Conservation (phyloP, 2,329 filamentous ascomycete genomes). For the Epichloe sp. region DNA sequence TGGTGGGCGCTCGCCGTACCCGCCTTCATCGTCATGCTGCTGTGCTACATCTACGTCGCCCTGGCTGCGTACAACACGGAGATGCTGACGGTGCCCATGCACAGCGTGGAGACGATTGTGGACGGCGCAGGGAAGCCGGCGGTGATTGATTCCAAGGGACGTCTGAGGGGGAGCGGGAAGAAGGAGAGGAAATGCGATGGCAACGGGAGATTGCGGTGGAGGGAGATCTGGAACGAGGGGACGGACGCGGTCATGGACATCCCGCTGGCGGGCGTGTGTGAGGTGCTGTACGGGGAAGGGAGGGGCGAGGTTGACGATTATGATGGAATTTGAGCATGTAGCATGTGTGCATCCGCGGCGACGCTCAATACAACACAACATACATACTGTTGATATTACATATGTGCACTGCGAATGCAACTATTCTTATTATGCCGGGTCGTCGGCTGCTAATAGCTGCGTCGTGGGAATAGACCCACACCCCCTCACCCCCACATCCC, state of each 20-base stretch:
- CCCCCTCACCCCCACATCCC: neutral
- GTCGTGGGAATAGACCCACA: neutral
- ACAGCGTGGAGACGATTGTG: constrained; percentile 75
- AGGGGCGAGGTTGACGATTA: constrained; percentile 11
- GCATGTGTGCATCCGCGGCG: too few relatives aligned
- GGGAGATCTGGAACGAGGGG: constrained; percentile 72
- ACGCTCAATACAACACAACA: too few relatives aligned
- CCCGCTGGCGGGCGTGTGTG: constrained; percentile 85
- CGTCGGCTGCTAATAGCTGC: neutral
- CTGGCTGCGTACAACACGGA: constrained; percentile 84
- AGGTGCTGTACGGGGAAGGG: constrained; percentile 71
- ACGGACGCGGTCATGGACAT: constrained; percentile 98
- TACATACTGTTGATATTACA: too few relatives aligned
- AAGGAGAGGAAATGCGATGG: constrained; percentile 24
- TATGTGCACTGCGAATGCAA: too few relatives aligned
- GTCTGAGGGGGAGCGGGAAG: constrained; percentile 25
- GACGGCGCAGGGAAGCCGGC: constrained; percentile 83
- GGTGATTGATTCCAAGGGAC: constrained; percentile 59
- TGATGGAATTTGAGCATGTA: neutral
- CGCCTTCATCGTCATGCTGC: constrained; percentile 73
- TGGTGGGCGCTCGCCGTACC: constrained; percentile 97
- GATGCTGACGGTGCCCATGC: constrained; percentile 70
- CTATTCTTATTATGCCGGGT: too few relatives aligned
- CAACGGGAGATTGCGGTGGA: constrained; percentile 51
- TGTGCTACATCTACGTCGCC: constrained; percentile 90